Evolutionary conservation across 257 asterid genomes (phyloP).

Genomic region (Coffea canephora): DNA sequence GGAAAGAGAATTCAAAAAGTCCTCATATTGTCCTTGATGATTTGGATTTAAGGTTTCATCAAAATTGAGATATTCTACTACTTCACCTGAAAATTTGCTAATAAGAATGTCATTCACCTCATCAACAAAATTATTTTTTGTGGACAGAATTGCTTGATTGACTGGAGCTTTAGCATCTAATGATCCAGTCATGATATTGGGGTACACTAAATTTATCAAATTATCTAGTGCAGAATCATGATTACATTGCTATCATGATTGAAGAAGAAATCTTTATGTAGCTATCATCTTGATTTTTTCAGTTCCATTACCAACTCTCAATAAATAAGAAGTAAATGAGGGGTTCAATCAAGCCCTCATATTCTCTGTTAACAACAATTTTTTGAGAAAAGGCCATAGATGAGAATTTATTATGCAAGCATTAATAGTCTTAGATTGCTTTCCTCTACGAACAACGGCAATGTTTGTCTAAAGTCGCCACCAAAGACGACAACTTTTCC

Average conservation of each 20-base stretch:
- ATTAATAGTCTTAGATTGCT: no score
- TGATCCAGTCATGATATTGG: no score
- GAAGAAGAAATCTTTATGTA: not conserved
- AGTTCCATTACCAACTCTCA: not conserved
- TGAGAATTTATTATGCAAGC: not conserved
- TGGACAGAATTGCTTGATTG: no score
- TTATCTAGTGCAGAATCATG: not conserved
- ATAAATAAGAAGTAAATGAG: not conserved
- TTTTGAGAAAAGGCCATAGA: not conserved
- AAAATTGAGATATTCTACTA: no score
- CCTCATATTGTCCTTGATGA: not conserved
- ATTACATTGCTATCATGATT: no score
- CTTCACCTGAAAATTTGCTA: no score
- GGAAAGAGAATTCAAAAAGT: not conserved
- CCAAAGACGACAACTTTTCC: not conserved
- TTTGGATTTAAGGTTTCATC: not conserved
- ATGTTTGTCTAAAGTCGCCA: slow-evolving; percentile 8
- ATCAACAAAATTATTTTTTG: no score
- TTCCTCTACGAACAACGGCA: not conserved
- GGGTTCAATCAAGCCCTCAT: not conserved
- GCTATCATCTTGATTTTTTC: not conserved
- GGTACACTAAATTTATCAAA: no score
- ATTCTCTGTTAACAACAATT: not conserved
- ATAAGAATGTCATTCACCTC: no score
- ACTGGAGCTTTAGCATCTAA: no score